phyloP scores from a whole-genome alignment of 495 filamentous ascomycete species.

The Aspergillus saccharolyticus region DNA sequence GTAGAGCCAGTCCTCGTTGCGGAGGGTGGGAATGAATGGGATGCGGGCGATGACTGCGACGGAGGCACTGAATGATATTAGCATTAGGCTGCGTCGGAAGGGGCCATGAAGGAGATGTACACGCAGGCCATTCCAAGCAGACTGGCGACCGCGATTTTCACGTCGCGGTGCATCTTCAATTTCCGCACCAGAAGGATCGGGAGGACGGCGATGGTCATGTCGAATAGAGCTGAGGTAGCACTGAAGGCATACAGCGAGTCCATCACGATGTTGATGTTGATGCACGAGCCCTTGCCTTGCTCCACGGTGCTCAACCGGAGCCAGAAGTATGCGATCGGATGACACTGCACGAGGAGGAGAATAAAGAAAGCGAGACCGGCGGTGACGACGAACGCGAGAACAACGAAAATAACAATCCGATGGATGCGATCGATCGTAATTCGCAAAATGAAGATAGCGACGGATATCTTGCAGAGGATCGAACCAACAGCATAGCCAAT shows the following conservation, averaged over 20 bases:
- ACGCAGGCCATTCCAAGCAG: constrained; percentile 22
- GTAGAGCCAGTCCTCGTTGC: constrained; percentile 17
- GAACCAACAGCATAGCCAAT: constrained; percentile 7
- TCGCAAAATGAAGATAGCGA: constrained; percentile 9
- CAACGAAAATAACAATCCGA: neutral
- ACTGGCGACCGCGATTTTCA: constrained; percentile 14
- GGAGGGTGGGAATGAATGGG: constrained; percentile 14
- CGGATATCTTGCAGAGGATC: constrained; percentile 9
- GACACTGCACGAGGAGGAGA: constrained; percentile 5
- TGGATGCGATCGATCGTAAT: constrained; percentile 5
- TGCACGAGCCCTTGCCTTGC: constrained; percentile 15
- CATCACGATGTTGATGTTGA: constrained; percentile 4
- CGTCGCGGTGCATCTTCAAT: constrained; percentile 16
- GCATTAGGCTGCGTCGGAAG: neutral
- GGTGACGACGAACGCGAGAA: neutral
- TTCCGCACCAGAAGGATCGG: constrained; percentile 16
- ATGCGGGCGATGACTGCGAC: constrained; percentile 21
- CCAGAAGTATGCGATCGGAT: constrained; percentile 9
- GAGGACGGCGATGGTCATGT: constrained; percentile 21
- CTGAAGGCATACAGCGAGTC: constrained; percentile 23
- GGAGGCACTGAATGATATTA: constrained; percentile 12
- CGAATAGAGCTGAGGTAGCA: constrained; percentile 18
- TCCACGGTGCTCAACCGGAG: neutral
- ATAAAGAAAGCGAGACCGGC: constrained; percentile 7
- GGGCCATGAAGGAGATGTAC: constrained; percentile 8